Evolutionary conservation across 352 stramenopile genomes (phyloP).

Genomic region (Globisporangium splendens): DNA sequence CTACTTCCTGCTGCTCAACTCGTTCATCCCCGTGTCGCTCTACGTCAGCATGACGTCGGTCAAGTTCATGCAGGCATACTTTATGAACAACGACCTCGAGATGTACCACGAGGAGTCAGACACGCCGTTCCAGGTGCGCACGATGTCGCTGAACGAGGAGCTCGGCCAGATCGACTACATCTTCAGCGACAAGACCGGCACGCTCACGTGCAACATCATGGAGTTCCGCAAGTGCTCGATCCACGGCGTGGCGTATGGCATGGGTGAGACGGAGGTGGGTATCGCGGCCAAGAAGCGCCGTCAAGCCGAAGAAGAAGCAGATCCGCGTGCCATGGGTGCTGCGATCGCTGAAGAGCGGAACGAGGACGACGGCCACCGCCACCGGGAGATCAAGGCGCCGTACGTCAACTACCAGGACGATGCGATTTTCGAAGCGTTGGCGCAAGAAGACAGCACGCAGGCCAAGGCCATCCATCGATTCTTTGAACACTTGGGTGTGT

Average conservation of each 20-base stretch:
- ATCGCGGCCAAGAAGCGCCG: slow-evolving; percentile 64
- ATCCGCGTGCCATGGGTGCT: slow-evolving; percentile 7
- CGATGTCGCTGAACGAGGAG: slow-evolving; percentile 93
- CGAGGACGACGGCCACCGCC: slow-evolving; percentile 17
- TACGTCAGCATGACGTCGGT: slow-evolving; percentile 94
- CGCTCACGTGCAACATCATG: slow-evolving; percentile 95
- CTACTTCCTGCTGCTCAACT: slow-evolving; percentile 92
- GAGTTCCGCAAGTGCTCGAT: slow-evolving; percentile 96
- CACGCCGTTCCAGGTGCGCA: slow-evolving; percentile 90
- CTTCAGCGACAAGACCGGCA: slow-evolving; percentile 95
- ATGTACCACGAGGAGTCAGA: slow-evolving; percentile 94
- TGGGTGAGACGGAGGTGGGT: slow-evolving; percentile 84
- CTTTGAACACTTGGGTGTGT: slow-evolving; percentile 87
- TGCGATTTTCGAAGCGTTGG: slow-evolving; percentile 56
- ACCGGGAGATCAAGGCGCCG: slow-evolving; percentile 64
- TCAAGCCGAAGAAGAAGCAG: slow-evolving; percentile 34
- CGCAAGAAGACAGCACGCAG: slow-evolving; percentile 36
- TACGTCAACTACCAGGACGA: slow-evolving; percentile 90
- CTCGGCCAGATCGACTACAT: slow-evolving; percentile 93
- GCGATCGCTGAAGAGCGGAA: slow-evolving; percentile 26
- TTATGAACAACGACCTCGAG: slow-evolving; percentile 90
- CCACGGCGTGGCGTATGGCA: slow-evolving; percentile 91
- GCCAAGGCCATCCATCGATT: slow-evolving; percentile 60
- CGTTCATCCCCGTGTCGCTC: slow-evolving; percentile 94
- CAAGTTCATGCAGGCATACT: slow-evolving; percentile 90